Evolutionary conservation across 805 yeast species (phyloP).

Genomic region (Kregervanrija fluxuum): DNA sequence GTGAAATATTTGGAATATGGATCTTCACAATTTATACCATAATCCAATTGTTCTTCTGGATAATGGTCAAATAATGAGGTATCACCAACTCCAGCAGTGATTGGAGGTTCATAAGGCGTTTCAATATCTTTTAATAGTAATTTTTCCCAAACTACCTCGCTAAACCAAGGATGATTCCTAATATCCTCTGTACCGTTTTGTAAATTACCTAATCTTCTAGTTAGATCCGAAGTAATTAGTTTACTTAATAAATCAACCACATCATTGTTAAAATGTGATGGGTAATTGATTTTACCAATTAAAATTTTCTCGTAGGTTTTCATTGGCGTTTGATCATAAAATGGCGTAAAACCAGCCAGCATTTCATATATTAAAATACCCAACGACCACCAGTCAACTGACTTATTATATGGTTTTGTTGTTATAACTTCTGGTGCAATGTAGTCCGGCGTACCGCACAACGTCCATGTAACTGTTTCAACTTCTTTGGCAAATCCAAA

Average conservation of each 20-base stretch:
- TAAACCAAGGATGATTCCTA: conserved; percentile 50
- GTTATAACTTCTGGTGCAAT: conserved; percentile 63
- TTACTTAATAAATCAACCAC: conserved; percentile 43
- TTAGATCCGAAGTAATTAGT: conserved; percentile 48
- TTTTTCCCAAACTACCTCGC: conserved; percentile 56
- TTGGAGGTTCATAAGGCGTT: conserved; percentile 60
- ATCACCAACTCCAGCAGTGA: conserved; percentile 59
- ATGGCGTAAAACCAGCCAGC: conserved; percentile 58
- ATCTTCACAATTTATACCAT: conserved; percentile 61
- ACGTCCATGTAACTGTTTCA: conserved; percentile 50
- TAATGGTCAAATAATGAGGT: conserved; percentile 60
- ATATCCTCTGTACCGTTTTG: conserved; percentile 53
- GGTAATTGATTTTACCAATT: conserved; percentile 46
- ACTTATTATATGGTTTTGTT: conserved; percentile 53
- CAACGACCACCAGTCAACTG: conserved; percentile 62
- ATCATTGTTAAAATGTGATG: conserved; percentile 48
- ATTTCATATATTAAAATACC: conserved; percentile 55
- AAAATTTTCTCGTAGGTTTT: conserved; percentile 54
- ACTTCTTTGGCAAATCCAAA: conserved; percentile 62
- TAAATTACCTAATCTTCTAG: conserved; percentile 49
- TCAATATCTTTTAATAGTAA: conserved; percentile 49
- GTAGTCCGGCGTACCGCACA: conserved; percentile 60
- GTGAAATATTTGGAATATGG: conserved; percentile 26
- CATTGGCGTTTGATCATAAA: conserved; percentile 58
- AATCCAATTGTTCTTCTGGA: conserved; percentile 77